Evolutionary conservation across 352 stramenopile genomes (phyloP).

Genomic region (Globisporangium lucens): DNA sequence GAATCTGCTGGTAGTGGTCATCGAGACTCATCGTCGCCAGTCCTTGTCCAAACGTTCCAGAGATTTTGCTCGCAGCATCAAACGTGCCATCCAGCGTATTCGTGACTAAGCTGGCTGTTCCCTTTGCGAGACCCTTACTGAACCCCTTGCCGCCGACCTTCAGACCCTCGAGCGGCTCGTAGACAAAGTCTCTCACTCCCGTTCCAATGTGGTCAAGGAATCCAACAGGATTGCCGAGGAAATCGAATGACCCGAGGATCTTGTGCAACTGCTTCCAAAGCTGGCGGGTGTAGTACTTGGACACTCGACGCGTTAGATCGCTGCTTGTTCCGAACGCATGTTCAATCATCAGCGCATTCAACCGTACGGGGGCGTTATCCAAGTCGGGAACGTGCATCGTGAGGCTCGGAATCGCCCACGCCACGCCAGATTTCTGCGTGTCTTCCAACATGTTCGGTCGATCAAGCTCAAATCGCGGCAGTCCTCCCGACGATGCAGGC

Average conservation of each 20-base stretch:
- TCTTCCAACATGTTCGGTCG: conserved; percentile 22
- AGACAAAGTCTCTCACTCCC: conserved; percentile 95
- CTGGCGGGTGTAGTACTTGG: conserved; percentile 88
- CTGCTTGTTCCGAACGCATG: conserved; percentile 87
- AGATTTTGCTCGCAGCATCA: conserved; percentile 87
- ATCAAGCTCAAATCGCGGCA: conserved; percentile 33
- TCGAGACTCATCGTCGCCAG: conserved; percentile 85
- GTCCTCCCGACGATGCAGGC: conserved; percentile 19
- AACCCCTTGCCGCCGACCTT: conserved; percentile 87
- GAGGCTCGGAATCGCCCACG: conserved; percentile 84
- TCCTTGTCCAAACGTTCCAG: conserved; percentile 84
- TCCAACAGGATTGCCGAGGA: conserved; percentile 83
- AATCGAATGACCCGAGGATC: conserved; percentile 87
- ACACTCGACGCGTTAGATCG: conserved; percentile 79
- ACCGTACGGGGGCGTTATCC: conserved; percentile 83
- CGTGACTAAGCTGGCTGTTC: conserved; percentile 81
- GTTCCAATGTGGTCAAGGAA: conserved; percentile 95
- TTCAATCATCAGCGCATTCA: conserved; percentile 88
- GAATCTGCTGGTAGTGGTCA: conserved; percentile 86
- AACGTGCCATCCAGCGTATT: conserved; percentile 88
- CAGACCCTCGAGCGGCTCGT: conserved; percentile 93
- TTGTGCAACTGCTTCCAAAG: conserved; percentile 90
- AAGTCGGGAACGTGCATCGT: conserved; percentile 87
- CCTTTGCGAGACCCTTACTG: conserved; percentile 82
- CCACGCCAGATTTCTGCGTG: conserved; percentile 43